phyloP scores from a whole-genome alignment of 768 basidiomycete genomes.

The Sarcodon sp. region DNA sequence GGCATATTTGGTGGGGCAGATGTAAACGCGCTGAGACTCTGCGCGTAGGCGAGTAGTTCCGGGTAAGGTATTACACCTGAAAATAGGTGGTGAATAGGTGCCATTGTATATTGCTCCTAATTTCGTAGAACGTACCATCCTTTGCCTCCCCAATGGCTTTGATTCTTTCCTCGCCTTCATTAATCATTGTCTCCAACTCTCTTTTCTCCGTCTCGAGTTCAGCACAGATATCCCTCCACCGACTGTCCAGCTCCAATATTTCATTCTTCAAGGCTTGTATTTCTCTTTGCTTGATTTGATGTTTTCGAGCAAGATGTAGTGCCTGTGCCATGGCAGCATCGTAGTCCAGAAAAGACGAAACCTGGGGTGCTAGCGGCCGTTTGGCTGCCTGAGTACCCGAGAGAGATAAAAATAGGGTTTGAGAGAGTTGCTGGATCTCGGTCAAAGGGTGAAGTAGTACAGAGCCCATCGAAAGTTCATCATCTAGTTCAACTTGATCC shows the following conservation, averaged over 20 bases:
- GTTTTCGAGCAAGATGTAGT: conserved; percentile 49
- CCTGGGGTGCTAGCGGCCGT: conserved; percentile 34
- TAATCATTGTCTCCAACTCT: conserved; percentile 57
- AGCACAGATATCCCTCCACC: conserved; percentile 57
- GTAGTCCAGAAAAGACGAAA: conserved; percentile 42
- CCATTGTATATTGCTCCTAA: background rate
- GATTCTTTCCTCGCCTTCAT: conserved; percentile 64
- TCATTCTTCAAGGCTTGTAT: conserved; percentile 66
- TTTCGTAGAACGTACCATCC: conserved; percentile 33
- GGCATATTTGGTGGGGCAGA: conserved; percentile 86
- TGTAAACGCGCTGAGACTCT: conserved; percentile 75
- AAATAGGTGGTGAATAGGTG: background rate
- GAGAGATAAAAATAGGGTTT: conserved; percentile 59
- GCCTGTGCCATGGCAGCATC: conserved; percentile 57
- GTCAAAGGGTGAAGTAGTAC: conserved; percentile 50
- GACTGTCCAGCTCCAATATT: conserved; percentile 49
- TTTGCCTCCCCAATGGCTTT: conserved; percentile 61
- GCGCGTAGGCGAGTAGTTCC: conserved; percentile 73
- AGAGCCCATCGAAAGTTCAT: conserved; percentile 38
- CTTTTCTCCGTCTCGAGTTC: conserved; percentile 53
- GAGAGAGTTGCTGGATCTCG: conserved; percentile 49
- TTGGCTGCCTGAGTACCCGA: conserved; percentile 47
- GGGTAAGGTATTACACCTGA: conserved; percentile 72
- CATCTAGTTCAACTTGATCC: too few species aligned
- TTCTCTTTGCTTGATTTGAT: conserved; percentile 64